phyloP scores from a whole-genome alignment of 192 early-diverging fungal genomes.

The Linnemannia hyalina region DNA sequence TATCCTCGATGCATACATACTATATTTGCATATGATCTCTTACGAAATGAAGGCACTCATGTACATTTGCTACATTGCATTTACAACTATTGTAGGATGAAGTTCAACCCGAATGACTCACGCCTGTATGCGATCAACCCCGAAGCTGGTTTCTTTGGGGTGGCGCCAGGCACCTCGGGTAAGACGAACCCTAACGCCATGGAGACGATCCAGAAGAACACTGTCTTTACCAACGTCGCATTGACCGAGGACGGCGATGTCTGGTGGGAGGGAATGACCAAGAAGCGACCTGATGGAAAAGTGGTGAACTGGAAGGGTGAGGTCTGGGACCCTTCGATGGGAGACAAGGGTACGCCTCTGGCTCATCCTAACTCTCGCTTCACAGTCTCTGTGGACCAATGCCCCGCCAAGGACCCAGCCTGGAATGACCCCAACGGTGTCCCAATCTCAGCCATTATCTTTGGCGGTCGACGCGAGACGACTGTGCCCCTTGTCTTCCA shows the following conservation, averaged over 20 bases:
- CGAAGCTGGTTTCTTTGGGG: constrained; percentile 58
- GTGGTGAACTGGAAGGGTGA: constrained; percentile 51
- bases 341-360: constrained; percentile 38
- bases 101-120: constrained; percentile 38
- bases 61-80: background rate
- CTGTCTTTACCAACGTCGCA: constrained; percentile 51
- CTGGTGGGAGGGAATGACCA: constrained; percentile 57
- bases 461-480: constrained; percentile 49
- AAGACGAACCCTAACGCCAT: constrained; percentile 55
- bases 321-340: constrained; percentile 47
- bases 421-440: constrained; percentile 56
- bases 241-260: constrained; percentile 42
- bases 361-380: constrained; percentile 54
- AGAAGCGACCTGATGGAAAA: constrained; percentile 39
- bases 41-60: background rate
- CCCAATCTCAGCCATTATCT: constrained; percentile 54
- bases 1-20: background rate
- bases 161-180: constrained; percentile 50
- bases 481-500: constrained; percentile 52
- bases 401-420: constrained; percentile 46
- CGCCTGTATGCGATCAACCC: constrained; percentile 55
- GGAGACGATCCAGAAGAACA: constrained; percentile 44
- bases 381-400: constrained; percentile 46
- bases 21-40: background rate
- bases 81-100: constrained; percentile 30